Base-by-base conservation (phyloP, 1,139 yeast species). In the Chernovozyma aurita region DNA sequence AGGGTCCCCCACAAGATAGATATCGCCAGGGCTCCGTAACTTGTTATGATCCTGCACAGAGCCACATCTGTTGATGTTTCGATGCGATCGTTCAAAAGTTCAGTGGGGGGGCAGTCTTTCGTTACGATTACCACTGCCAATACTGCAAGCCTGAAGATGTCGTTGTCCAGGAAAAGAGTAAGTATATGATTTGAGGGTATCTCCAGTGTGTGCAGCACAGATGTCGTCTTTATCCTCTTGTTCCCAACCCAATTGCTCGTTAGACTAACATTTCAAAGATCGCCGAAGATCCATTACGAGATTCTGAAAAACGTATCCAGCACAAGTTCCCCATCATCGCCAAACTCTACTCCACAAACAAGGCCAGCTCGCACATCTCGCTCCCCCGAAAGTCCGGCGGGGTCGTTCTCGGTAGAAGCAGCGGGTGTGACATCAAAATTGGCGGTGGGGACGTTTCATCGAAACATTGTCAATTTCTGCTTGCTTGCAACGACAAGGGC, bases 401-500 rank as follows among this genome's bases (percentile, higher is more conserved):
- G 2, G 48, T 68, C 1, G 32, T 57, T 1, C 52, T 80, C 9
- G 92, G 92, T 1, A 61, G 92, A 41, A 80, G 87, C 44, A 68
- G 79, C 38, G 60, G 72, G 9, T 78, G 85, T 53, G 85, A 80
- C 44, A 56, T 80, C n/a, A 58, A 62, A 17, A 55, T 83, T 11
- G 45, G 50, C 11, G 84, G 80, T 3, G 61, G 67, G 1, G 90
- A 83, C 48, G 80, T 82, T 9, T 82, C 90, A 1, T 78, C 86
- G 0, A 63, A 65, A 31, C 94, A 83, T 52, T 78, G 87, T 45
- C 70, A 71, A 40, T 53, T 82, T 13, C 57, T 70, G 13, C 52
- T 73, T 22, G 58, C 64, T 39, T 52, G 61, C 3, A 47, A 59
- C 18, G 63, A 62, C 22, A 59, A 63, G 17, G 61, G 59, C 17